Evolutionary conservation across 768 basidiomycete species (phyloP).

Genomic region (Boletales sp.): DNA sequence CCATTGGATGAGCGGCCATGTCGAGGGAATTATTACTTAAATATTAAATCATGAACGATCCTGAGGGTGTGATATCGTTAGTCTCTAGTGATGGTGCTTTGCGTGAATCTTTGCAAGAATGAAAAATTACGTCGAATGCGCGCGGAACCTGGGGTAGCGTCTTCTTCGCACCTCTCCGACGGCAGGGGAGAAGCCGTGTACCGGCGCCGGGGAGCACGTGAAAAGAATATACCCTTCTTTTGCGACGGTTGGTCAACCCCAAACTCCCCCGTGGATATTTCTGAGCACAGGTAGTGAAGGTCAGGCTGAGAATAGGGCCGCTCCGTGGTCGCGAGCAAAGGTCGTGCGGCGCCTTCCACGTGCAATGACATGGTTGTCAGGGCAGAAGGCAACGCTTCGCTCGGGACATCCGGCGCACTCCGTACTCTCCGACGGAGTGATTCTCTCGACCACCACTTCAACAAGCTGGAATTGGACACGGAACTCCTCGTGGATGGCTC

Average conservation of each 20-base stretch:
- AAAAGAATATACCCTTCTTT: conserved; percentile 13
- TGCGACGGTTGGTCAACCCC: conserved; percentile 15
- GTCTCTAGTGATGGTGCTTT: conserved; percentile 7
- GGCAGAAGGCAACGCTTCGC: conserved; percentile 23
- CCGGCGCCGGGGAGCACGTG: conserved; percentile 20
- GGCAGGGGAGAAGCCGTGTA: conserved; percentile 15
- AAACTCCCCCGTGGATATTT: conserved; percentile 20
- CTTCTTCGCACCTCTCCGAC: conserved; percentile 14
- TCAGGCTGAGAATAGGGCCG: conserved; percentile 32
- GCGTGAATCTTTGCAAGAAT: conserved; percentile 34
- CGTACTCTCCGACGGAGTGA: conserved; percentile 49
- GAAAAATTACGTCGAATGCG: conserved; percentile 33
- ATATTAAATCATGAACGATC: conserved; percentile 7
- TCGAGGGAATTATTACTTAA: neutral
- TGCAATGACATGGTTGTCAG: conserved; percentile 26
- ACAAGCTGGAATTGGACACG: conserved; percentile 29
- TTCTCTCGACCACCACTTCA: conserved; percentile 49
- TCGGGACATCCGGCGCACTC: conserved; percentile 47
- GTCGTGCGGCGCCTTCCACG: conserved; percentile 8
- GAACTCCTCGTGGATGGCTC: conserved; percentile 25
- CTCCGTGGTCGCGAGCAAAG: conserved; percentile 11
- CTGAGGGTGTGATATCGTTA: conserved; percentile 5
- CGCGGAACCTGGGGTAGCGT: conserved; percentile 11
- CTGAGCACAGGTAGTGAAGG: conserved; percentile 22
- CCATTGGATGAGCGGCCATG: conserved; percentile 2